Conservation (phyloP, 164 flowering plant genomes). For the Vitis riparia region DNA sequence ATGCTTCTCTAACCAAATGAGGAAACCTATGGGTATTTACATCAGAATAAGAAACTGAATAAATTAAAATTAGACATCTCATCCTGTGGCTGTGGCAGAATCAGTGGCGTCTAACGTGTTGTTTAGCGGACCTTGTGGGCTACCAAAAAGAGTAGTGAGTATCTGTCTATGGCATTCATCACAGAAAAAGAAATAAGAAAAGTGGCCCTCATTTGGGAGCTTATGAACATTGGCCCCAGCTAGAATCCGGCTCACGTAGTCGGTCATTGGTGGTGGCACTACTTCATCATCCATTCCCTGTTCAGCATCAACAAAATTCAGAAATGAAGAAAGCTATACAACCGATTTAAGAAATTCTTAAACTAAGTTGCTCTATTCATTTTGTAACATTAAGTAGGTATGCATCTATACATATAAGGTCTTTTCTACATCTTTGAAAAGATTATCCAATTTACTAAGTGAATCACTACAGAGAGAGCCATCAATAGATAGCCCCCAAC, state of each 20-base stretch:
- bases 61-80: background rate
- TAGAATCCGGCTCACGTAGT: conserved; percentile 61
- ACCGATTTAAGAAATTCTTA: too few species aligned
- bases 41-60: background rate
- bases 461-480: too few species aligned
- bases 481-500: too few species aligned
- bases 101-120: background rate
- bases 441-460: too few species aligned
- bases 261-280: conserved; percentile 66
- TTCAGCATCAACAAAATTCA: conserved; percentile 12
- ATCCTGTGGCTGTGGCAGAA: background rate
- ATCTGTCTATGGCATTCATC: conserved; percentile 82
- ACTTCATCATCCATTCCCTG: conserved; percentile 91
- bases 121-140: conserved; percentile 59
- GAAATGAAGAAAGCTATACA: background rate
- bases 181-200: conserved; percentile 78
- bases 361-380: too few species aligned
- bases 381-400: too few species aligned
- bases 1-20: conserved; percentile 4
- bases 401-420: too few species aligned
- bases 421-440: too few species aligned
- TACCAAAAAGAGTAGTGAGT: conserved; percentile 71
- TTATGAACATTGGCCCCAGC: conserved; percentile 68
- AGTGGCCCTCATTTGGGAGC: conserved; percentile 84
- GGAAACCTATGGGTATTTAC: conserved; percentile 19